Evolutionary conservation across 2,329 filamentous ascomycete genomes (phyloP).

Genomic region (Fusarium pseudoanthophilum): DNA sequence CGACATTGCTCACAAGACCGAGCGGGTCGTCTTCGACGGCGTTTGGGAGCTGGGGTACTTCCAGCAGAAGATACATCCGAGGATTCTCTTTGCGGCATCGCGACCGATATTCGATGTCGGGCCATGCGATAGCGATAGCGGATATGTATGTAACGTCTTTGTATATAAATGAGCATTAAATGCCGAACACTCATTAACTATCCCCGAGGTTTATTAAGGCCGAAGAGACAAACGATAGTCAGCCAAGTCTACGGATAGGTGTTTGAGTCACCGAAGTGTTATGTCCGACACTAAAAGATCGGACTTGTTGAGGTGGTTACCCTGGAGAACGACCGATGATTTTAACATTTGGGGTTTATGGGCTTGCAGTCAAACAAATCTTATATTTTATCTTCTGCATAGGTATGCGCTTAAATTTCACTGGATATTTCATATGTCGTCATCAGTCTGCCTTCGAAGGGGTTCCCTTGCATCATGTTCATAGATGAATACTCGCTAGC

Average conservation of each 20-base stretch:
- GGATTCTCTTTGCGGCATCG: neutral
- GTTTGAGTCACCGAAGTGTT: constrained; percentile 7
- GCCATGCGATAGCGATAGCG: neutral
- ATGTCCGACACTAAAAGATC: constrained; percentile 28
- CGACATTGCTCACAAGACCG: constrained; percentile 44
- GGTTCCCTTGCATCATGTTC: neutral
- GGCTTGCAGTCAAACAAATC: neutral
- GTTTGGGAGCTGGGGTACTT: constrained; percentile 29
- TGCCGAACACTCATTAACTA: constrained; percentile 21
- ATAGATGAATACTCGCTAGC: no score
- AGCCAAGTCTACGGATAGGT: no score
- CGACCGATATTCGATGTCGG: neutral
- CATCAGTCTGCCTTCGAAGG: neutral
- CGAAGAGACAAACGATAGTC: neutral
- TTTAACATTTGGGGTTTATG: neutral
- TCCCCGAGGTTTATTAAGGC: constrained; percentile 24
- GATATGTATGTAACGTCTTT: constrained; percentile 2
- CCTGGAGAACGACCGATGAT: constrained; percentile 55
- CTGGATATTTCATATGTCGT: neutral
- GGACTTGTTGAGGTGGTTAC: constrained; percentile 52
- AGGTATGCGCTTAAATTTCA: no score
- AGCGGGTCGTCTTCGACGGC: constrained; percentile 41
- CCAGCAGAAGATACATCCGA: constrained; percentile 7
- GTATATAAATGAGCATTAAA: constrained; percentile 24
- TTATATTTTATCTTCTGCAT: neutral